phyloP scores from a whole-genome alignment of 75 land plant genomes.

The Larix kaempferi region DNA sequence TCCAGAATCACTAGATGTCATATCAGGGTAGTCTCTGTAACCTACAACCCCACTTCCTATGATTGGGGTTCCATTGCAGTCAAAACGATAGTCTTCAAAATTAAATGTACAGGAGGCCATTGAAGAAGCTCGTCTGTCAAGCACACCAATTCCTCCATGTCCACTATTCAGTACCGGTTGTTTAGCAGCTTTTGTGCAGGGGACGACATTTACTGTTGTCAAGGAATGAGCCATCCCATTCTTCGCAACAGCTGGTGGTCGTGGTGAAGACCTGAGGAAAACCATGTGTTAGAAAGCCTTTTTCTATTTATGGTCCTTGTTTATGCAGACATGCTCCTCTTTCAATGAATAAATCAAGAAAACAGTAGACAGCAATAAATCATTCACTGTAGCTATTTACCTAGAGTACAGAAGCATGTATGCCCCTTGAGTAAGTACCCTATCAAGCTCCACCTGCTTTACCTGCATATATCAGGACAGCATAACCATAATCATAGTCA shows the following conservation, averaged over 20 bases:
- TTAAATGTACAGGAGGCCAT: background rate
- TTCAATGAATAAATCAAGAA: background rate
- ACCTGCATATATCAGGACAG: constrained; percentile 38
- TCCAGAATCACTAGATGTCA: constrained; percentile 34
- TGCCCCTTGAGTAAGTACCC: constrained; percentile 67
- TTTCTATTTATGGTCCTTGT: background rate
- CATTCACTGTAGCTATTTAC: constrained; percentile 22
- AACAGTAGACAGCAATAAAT: background rate
- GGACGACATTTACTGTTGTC: background rate
- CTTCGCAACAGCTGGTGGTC: constrained; percentile 37
- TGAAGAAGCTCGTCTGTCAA: background rate
- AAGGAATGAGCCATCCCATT: constrained; percentile 13
- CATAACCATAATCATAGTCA: background rate
- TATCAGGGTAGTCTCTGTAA: constrained; percentile 1
- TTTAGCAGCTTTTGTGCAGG: background rate
- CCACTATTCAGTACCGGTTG: constrained; percentile 2
- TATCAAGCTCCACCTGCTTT: constrained; percentile 67
- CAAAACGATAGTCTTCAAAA: constrained; percentile 1
- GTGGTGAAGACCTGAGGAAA: constrained; percentile 46
- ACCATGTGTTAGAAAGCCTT: background rate
- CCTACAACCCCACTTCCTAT: background rate
- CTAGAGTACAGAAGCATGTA: constrained; percentile 91
- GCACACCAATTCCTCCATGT: background rate
- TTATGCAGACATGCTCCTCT: background rate
- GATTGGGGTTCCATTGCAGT: background rate